phyloP scores from a whole-genome alignment of 1,139 yeast genomes.

The Yamadazyma aaseri region DNA sequence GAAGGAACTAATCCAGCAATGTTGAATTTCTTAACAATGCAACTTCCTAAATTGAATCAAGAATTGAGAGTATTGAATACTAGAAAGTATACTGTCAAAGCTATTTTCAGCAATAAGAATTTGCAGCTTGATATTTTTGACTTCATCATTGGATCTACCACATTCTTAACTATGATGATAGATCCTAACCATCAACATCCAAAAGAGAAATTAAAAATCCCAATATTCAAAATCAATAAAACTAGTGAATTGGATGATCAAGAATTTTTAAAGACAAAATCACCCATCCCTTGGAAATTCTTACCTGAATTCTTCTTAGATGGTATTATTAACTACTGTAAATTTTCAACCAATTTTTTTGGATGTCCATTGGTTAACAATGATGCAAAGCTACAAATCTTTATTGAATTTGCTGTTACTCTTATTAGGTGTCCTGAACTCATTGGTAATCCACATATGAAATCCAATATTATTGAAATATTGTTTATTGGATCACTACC shows the following conservation, averaged over 20 bases:
- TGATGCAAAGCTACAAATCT: constrained; percentile 48
- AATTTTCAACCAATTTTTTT: constrained; percentile 58
- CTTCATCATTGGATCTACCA: constrained; percentile 71
- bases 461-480: constrained; percentile 78
- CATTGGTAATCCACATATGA: constrained; percentile 90
- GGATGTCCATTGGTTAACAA: constrained; percentile 61
- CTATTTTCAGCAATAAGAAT: constrained; percentile 54
- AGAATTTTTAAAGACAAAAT: constrained; percentile 59
- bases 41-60: constrained; percentile 47
- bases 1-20: constrained; percentile 32
- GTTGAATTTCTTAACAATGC: constrained; percentile 30
- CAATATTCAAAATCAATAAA: constrained; percentile 55
- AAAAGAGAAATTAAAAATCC: constrained; percentile 50
- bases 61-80: constrained; percentile 41
- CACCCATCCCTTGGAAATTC: constrained; percentile 78
- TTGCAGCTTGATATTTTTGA: constrained; percentile 70
- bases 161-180: constrained; percentile 66
- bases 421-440: constrained; percentile 82
- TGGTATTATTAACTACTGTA: constrained; percentile 74
- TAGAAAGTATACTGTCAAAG: constrained; percentile 52
- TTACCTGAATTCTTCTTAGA: constrained; percentile 87
- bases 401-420: constrained; percentile 71
- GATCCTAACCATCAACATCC: constrained; percentile 75
- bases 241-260: constrained; percentile 62
- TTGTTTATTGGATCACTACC: constrained; percentile 75